Conservation (phyloP, 2,329 filamentous ascomycete genomes). For the Alternaria brassicae region DNA sequence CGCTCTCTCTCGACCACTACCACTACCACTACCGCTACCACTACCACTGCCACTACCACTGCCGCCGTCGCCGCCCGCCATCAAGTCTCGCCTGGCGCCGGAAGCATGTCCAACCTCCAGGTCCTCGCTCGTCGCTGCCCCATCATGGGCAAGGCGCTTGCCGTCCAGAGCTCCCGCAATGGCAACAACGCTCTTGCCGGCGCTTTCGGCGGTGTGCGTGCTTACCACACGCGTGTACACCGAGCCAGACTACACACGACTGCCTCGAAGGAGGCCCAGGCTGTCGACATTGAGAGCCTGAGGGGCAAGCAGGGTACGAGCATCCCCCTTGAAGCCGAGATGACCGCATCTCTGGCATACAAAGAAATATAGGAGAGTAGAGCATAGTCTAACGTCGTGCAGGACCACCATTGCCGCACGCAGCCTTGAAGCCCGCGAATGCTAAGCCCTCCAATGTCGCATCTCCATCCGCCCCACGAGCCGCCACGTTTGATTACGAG, state of each 20-base stretch:
- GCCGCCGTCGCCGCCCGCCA: constrained; percentile 64
- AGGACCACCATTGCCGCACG: constrained; percentile 41
- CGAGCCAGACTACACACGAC: constrained; percentile 85
- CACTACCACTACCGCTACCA: too few relatives aligned
- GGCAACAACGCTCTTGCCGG: constrained; percentile 56
- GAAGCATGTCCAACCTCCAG: constrained; percentile 96
- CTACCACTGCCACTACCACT: too few relatives aligned
- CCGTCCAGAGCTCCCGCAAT: constrained; percentile 72
- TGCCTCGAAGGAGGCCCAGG: constrained; percentile 75
- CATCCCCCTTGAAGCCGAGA: background rate
- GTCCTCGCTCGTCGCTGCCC: constrained; percentile 93
- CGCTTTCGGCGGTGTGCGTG: constrained; percentile 58
- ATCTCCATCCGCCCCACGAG: constrained; percentile 57
- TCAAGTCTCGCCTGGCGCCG: constrained; percentile 77
- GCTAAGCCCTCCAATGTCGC: constrained; percentile 42
- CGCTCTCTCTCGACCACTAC: constrained; percentile 85
- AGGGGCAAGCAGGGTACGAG: constrained; percentile 53
- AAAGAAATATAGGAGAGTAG: too few relatives aligned
- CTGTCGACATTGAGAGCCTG: constrained; percentile 66
- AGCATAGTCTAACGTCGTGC: constrained; percentile 16
- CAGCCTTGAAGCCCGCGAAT: constrained; percentile 34
- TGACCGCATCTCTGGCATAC: background rate
- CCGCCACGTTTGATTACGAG: constrained; percentile 84
- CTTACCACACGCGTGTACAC: constrained; percentile 59
- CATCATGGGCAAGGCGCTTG: constrained; percentile 97